These are phyloP conservation scores for Suillus americanus DNA, from an alignment of 768 basidiomycete species.

Conservation along the genomic window DNA sequence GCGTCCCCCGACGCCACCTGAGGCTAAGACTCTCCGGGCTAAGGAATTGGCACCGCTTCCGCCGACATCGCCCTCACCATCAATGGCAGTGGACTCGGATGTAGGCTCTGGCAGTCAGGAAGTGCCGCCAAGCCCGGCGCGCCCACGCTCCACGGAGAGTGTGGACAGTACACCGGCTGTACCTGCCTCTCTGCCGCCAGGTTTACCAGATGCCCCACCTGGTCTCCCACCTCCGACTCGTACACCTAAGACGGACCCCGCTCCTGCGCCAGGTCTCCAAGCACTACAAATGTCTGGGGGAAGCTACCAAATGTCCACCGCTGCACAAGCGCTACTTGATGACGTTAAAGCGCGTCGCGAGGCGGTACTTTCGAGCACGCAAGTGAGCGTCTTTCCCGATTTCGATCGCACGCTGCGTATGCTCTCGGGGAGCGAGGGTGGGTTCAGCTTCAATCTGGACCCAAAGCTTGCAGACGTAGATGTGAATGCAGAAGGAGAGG, in stretches of 20 bases:
- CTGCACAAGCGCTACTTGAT: conserved; percentile 81
- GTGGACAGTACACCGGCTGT: conserved; percentile 29
- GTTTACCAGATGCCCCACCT: conserved; percentile 52
- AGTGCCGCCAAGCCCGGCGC: conserved; percentile 39
- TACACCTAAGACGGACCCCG: conserved; percentile 50
- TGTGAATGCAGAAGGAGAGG: conserved; percentile 35
- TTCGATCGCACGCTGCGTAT: conserved; percentile 82
- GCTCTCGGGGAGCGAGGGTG: conserved; percentile 61
- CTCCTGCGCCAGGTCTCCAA: conserved; percentile 40
- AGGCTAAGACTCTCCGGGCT: conserved; percentile 37
- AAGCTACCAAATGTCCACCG: conserved; percentile 84
- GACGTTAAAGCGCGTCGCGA: conserved; percentile 80
- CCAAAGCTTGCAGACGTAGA: conserved; percentile 61
- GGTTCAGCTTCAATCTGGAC: conserved; percentile 88
- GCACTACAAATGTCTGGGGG: conserved; percentile 51
- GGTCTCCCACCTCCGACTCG: conserved; percentile 54
- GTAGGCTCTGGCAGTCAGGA: conserved; percentile 44
- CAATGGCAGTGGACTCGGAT: conserved; percentile 52
- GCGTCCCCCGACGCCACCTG: conserved; percentile 46
- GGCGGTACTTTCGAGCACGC: conserved; percentile 39
- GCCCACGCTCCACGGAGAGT: conserved; percentile 42
- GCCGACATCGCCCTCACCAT: conserved; percentile 44
- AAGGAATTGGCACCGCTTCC: conserved; percentile 44
- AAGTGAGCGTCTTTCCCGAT: conserved; percentile 79
- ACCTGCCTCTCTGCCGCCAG: conserved; percentile 42